A percentile compares a stretch with the other conserved stretches of the same genome.
Conservation (phyloP, 2,329 filamentous ascomycete species). For the Phyllosticta citriasiana region DNA sequence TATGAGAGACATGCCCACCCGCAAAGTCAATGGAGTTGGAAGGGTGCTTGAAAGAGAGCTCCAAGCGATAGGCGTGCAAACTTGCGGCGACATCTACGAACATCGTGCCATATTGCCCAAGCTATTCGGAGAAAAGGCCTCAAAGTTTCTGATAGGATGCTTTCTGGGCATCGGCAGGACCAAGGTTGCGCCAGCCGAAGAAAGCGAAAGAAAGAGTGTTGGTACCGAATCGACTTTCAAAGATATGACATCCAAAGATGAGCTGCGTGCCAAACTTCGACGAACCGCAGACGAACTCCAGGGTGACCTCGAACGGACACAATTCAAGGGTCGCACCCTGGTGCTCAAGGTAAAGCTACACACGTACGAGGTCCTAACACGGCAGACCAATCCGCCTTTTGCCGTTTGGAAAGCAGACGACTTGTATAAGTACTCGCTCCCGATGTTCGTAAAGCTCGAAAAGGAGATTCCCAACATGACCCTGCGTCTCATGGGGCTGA, state of each 20-base stretch:
- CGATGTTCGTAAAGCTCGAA: conserved; percentile 75
- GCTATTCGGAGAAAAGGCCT: conserved; percentile 87
- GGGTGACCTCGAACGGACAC: conserved; percentile 67
- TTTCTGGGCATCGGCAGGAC: conserved; percentile 83
- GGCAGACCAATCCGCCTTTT: conserved; percentile 66
- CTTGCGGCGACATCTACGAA: conserved; percentile 76
- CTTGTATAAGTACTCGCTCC: conserved; percentile 68
- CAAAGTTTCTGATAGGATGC: conserved; percentile 72
- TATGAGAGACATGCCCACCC: conserved; percentile 71
- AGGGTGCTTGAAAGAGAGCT: conserved; percentile 88
- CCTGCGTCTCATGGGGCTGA: conserved; percentile 75
- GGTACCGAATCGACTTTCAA: conserved; percentile 88
- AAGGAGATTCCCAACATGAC: conserved; percentile 73
- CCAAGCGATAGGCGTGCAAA: conserved; percentile 75
- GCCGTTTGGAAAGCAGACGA: conserved; percentile 68
- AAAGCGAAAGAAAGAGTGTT: conserved; percentile 85
- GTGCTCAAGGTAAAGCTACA: conserved; percentile 90
- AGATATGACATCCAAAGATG: conserved; percentile 59
- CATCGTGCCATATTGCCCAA: conserved; percentile 63
- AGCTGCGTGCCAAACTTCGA: conserved; percentile 68
- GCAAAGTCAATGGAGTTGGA: conserved; percentile 93
- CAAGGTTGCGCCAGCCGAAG: conserved; percentile 72
- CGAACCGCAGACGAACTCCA: conserved; percentile 77
- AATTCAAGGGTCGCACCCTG: conserved; percentile 82
- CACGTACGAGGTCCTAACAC: conserved; percentile 82